Evolutionary conservation across 345 rosid genomes (phyloP), one percentile per base, ranked within the genome.

Genomic region (Camelina sativa): DNA sequence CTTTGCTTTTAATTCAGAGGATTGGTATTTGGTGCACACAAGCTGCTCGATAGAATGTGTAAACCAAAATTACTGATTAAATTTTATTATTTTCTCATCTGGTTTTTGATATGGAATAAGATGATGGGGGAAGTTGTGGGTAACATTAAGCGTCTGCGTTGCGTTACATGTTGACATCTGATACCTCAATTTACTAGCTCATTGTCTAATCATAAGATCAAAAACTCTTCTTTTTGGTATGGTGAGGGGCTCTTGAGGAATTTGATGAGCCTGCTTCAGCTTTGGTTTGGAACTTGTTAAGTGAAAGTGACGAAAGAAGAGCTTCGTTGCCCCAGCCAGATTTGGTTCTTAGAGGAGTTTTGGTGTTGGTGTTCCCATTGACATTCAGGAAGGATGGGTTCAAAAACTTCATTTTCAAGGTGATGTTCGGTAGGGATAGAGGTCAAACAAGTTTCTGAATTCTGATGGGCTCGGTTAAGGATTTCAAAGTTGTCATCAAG

Each of bases 221-320:
- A 25, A 25, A 25, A 25, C 28, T 25, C 3, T 25, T 3, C 28
- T 25, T 23, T 23, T 23, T 23, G 41, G 4, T 32, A n/a, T 1
- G 11, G 40, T n/a, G 38, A 35, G 7, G 40, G 40, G 15, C 13
- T 15, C 41, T 23, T 12, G 6, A 54, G 37, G 38, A 55, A 51
- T 19, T 74, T 80, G 6, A 85, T 44, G 91, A 88, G 56, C 74
- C 65, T 55, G 74, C 87, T 76, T 80, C 87, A 1, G 71, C 81
- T 65, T 78, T 84, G 19, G 48, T 84, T 54, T 79, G 85, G 58
- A 78, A 82, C 75, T 79, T 84, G 32, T 67, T 76, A 25, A 19
- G 76, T 54, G 64, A 80, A 52, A 16, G 62, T 46, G 37, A 25
- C 3, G 28, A 3, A 25, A 25, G 28, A 25, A 25, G 28, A 25